A percentile compares a stretch with the other conserved stretches of the same genome.
Evolutionary conservation across 495 filamentous ascomycete species (phyloP).

Genomic region (Penicillium silybi): DNA sequence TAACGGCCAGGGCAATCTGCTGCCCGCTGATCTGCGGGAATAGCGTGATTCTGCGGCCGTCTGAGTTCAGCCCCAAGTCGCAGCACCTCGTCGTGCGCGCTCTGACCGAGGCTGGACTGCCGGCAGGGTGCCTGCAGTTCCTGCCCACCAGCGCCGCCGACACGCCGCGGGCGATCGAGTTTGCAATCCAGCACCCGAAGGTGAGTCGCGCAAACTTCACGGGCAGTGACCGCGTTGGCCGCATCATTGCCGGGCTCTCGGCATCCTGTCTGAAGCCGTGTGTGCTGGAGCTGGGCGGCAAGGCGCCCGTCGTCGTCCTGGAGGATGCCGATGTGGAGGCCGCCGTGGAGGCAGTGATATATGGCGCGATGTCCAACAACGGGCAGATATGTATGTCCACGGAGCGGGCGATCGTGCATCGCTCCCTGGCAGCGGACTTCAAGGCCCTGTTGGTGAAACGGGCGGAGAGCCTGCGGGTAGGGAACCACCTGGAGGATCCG

Average conservation of each 20-base stretch:
- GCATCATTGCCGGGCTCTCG: constrained; percentile 39
- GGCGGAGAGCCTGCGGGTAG: background rate
- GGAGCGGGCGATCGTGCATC: constrained; percentile 63
- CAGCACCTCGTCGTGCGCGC: constrained; percentile 42
- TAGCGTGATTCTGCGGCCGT: constrained; percentile 1
- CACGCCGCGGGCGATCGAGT: constrained; percentile 36
- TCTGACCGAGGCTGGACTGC: constrained; percentile 63
- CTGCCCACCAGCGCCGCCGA: constrained; percentile 36
- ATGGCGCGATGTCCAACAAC: constrained; percentile 16
- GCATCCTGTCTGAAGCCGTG: constrained; percentile 43
- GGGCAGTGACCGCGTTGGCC: constrained; percentile 42
- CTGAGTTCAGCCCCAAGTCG: constrained; percentile 11
- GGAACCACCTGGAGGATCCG: background rate
- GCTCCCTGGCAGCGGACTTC: constrained; percentile 23
- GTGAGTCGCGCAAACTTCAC: constrained; percentile 50
- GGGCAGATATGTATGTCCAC: constrained; percentile 86
- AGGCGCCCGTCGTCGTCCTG: constrained; percentile 44
- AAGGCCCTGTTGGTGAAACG: constrained; percentile 24
- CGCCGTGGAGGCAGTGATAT: constrained; percentile 27
- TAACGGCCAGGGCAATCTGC: background rate
- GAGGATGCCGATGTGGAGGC: constrained; percentile 47
- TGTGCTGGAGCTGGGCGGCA: constrained; percentile 53
- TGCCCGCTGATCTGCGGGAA: background rate
- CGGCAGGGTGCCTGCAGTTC: constrained; percentile 43
- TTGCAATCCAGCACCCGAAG: constrained; percentile 37